Evolutionary conservation across 2,329 filamentous ascomycete genomes (phyloP).

Genomic region (Lojkania enalia): DNA sequence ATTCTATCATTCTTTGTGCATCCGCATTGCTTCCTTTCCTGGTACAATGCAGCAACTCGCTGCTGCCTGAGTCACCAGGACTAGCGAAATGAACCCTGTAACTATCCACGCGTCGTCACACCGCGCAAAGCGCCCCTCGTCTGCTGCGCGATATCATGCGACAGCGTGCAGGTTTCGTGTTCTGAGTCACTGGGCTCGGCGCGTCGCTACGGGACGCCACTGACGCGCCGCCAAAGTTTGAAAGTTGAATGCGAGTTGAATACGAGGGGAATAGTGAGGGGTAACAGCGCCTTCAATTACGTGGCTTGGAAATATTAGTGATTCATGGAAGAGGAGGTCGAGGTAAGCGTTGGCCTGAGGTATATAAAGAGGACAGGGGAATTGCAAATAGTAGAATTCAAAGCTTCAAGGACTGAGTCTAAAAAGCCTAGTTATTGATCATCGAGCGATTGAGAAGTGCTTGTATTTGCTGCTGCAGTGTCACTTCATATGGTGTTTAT

Average conservation of each 20-base stretch:
- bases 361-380: constrained; percentile 2
- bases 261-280: neutral
- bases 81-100: neutral
- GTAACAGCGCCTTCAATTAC: neutral
- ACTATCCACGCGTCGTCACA: constrained; percentile 8
- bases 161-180: constrained; percentile 13
- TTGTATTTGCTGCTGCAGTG: neutral
- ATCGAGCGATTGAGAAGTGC: neutral
- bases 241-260: neutral
- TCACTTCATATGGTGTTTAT: neutral
- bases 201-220: constrained; percentile 10
- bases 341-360: neutral
- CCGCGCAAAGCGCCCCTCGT: neutral
- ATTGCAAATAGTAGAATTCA: neutral
- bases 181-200: constrained; percentile 12
- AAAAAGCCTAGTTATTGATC: neutral
- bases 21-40: neutral
- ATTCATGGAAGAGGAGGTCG: neutral
- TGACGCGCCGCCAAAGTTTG: neutral
- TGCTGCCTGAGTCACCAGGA: neutral
- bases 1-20: neutral
- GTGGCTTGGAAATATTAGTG: constrained; percentile 7
- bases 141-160: constrained; percentile 9
- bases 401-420: neutral
- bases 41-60: neutral